phyloP scores from a whole-genome alignment of 2,329 filamentous ascomycete genomes.

The Scedosporium boydii region DNA sequence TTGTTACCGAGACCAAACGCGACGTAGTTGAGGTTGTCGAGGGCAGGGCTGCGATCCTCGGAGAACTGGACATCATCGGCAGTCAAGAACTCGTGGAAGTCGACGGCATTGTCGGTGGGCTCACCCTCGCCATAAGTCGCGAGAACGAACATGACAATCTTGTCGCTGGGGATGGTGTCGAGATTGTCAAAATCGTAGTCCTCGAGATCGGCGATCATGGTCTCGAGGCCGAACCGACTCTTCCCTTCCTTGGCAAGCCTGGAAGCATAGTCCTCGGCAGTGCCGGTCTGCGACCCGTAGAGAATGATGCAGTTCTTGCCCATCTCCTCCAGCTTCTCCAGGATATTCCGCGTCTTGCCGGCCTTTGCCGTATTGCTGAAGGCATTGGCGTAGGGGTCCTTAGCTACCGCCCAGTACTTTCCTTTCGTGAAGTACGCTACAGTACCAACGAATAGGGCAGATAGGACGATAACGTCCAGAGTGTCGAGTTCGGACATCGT shows the following conservation, averaged over 20 bases:
- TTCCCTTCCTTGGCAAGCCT: constrained; percentile 94
- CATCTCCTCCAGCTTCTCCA: constrained; percentile 92
- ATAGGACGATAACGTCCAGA: constrained; percentile 86
- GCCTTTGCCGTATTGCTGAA: constrained; percentile 64
- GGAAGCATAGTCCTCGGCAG: constrained; percentile 95
- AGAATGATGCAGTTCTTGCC: constrained; percentile 98
- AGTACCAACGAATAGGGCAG: constrained; percentile 74
- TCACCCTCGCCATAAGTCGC: constrained; percentile 98
- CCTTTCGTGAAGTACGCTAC: constrained; percentile 97
- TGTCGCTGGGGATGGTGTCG: constrained; percentile 79
- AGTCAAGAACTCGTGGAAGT: constrained; percentile 95
- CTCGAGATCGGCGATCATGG: constrained; percentile 96
- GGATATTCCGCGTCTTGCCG: constrained; percentile 80
- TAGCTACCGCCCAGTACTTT: constrained; percentile 79
- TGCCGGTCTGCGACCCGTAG: constrained; percentile 97
- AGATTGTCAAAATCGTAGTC: constrained; percentile 96
- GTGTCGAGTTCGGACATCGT: constrained; percentile 94
- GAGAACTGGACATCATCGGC: constrained; percentile 75
- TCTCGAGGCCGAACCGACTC: constrained; percentile 90
- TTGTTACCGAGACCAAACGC: constrained; percentile 97
- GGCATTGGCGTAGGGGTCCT: constrained; percentile 78
- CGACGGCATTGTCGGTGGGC: constrained; percentile 95
- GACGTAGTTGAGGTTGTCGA: constrained; percentile 83
- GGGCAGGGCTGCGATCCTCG: constrained; percentile 60
- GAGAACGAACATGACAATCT: constrained; percentile 88